phyloP scores from a whole-genome alignment of 208 protist genomes.

The Trypanosoma scelopori region DNA sequence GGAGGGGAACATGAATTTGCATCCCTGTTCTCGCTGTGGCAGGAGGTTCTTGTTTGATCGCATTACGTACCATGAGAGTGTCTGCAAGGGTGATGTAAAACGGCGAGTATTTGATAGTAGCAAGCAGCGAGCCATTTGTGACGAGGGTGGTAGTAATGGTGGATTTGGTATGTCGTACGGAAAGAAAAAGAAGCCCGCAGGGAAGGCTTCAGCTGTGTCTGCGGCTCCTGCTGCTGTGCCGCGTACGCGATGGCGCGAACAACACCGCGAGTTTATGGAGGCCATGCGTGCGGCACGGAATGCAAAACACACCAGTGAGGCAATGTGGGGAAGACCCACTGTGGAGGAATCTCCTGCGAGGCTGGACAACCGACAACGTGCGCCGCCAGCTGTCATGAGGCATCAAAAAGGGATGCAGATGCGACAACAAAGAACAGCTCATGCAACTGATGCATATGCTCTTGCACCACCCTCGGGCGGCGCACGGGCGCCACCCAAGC shows the following conservation, averaged over 20 bases:
- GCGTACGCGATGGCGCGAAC: conserved; percentile 75
- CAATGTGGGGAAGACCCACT: conserved; percentile 51
- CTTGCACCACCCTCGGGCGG: not conserved
- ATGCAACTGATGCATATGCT: not conserved
- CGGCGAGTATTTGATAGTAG: conserved; percentile 78
- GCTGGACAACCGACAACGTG: conserved; percentile 22
- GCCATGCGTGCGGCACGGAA: conserved; percentile 52
- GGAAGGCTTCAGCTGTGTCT: conserved; percentile 5
- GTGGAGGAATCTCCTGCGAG: conserved; percentile 2
- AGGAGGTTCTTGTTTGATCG: conserved; percentile 88
- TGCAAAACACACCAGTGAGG: conserved; percentile 20
- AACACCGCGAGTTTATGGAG: conserved; percentile 89
- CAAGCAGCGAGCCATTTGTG: conserved; percentile 60
- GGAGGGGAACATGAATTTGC: conserved; percentile 58
- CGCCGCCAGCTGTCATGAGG: conserved; percentile 60
- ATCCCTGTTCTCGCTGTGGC: conserved; percentile 87
- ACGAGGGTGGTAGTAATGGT: conserved; percentile 30
- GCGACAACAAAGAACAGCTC: conserved; percentile 17
- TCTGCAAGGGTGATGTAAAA: conserved; percentile 78
- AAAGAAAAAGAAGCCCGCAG: conserved; percentile 15
- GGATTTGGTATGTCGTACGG: conserved; percentile 23
- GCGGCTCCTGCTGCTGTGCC: conserved; percentile 27
- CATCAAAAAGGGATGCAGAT: conserved; percentile 52
- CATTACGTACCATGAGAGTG: conserved; percentile 88
- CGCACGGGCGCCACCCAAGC: conserved; percentile 8